These are phyloP conservation scores for Panicum miliaceum DNA, from an alignment of 176 grass and related monocot species.

Conservation along the genomic window DNA sequence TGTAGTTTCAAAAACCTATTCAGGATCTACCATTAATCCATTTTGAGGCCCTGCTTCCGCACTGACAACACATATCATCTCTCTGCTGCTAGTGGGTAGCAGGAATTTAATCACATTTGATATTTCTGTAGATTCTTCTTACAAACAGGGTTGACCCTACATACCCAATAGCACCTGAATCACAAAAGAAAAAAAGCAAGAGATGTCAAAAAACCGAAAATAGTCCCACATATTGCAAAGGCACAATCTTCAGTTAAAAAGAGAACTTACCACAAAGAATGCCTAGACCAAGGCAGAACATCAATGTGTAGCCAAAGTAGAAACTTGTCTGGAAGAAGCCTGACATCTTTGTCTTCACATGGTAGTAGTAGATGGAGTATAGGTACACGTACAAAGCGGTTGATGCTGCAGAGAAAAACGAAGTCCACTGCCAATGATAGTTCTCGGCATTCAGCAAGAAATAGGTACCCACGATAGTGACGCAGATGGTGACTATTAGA, in stretches of 20 bases:
- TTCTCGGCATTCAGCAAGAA: conserved; percentile 90
- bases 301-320: conserved; percentile 89
- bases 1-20: conserved; percentile 44
- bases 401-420: conserved; percentile 76
- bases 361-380: conserved; percentile 79
- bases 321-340: conserved; percentile 93
- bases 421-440: conserved; percentile 90
- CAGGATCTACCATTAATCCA: conserved; percentile 44
- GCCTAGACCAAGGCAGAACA: conserved; percentile 87
- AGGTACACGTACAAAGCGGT: conserved; percentile 79
- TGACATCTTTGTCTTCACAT: conserved; percentile 91
- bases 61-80: conserved; percentile 22
- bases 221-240: not conserved
- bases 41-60: conserved; percentile 28
- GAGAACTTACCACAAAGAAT: conserved; percentile 70
- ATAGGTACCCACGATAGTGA: conserved; percentile 86
- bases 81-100: conserved; percentile 11
- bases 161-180: conserved; percentile 74
- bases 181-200: not conserved
- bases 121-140: conserved; percentile 83
- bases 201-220: not conserved
- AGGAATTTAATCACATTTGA: conserved; percentile 66
- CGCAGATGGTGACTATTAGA: conserved; percentile 77
- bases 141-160: conserved; percentile 74
- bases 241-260: not conserved